Conservation (phyloP, 2,329 filamentous ascomycete genomes). For the Trichophyton benhamiae region DNA sequence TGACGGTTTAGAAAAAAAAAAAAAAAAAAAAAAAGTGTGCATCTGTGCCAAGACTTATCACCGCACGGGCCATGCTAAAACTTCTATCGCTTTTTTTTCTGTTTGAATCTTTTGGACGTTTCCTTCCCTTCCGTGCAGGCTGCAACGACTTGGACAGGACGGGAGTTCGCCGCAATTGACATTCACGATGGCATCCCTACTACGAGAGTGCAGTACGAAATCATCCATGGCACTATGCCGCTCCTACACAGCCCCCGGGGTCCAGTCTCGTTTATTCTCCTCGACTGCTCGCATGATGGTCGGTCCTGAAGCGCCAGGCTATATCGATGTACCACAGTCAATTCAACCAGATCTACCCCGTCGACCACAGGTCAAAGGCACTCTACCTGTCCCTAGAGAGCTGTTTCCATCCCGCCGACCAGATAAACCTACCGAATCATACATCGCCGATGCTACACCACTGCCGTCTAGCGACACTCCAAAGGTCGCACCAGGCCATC, state of each 20-base stretch:
- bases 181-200: slow-evolving; percentile 10
- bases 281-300: slow-evolving; percentile 26
- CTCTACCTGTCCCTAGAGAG: slow-evolving; percentile 69
- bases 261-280: slow-evolving; percentile 31
- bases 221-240: slow-evolving; percentile 27
- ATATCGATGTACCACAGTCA: slow-evolving; percentile 67
- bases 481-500: slow-evolving; percentile 25
- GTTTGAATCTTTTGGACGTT: slow-evolving; percentile 21
- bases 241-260: slow-evolving; percentile 21
- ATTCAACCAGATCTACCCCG: slow-evolving; percentile 53
- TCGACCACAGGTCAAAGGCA: slow-evolving; percentile 53
- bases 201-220: slow-evolving; percentile 9
- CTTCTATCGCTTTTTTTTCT: slow-evolving; percentile 6
- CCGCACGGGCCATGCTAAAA: slow-evolving; percentile 12
- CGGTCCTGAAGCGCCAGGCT: slow-evolving; percentile 70
- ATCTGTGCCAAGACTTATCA: slow-evolving; percentile 10
- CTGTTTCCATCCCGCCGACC: slow-evolving; percentile 55
- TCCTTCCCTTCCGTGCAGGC: not conserved
- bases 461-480: slow-evolving; percentile 31
- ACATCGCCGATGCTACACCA: slow-evolving; percentile 49
- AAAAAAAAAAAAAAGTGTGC: slow-evolving; percentile 20
- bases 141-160: too few species aligned
- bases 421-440: slow-evolving; percentile 50
- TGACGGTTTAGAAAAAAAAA: slow-evolving; percentile 18
- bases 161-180: not conserved